Evolutionary conservation across 2,329 filamentous ascomycete genomes (phyloP), one percentile per base, ranked within the genome.

Genomic region (Aspergillus quadricinctus): DNA sequence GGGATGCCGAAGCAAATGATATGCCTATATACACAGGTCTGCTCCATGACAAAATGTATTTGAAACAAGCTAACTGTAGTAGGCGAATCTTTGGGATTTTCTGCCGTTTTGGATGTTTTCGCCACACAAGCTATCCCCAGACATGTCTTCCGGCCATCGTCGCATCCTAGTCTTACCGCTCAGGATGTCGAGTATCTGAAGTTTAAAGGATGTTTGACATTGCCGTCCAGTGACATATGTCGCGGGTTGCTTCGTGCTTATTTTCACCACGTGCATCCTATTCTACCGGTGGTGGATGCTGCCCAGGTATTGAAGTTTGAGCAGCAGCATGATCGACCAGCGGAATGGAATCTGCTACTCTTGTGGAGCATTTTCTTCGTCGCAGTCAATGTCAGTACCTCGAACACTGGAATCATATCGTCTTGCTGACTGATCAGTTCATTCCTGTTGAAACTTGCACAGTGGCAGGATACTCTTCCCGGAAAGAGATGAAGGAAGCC

Each of bases 361-460:
- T 59, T 77, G 10, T 77, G 74, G 73, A 73, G 71, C 49, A 64
- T 76, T 10, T 75, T 75, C 50, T 75, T 72, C 37, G 70, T 69
- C n/a, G 71, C 69, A 6, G 62, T 62, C 1, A 72, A 72, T 62
- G 71, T 71, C 58, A 49, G 63, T 54, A 7, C 11, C 14, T 41
- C 7, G 17, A 9, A 6, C 8, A n/a, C 11, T 9, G 6, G 4
- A 10, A 19, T 23, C 2, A 11, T 5, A 7, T 10, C 37, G 27
- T 14, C 54, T 57, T 21, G 45, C 49, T 27, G 6, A 48, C 21
- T 31, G 10, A 27, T 51, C 41, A 71, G 69, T 70, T 69, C 53
- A 48, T 72, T 21, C 60, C 63, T 6, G 48, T 52, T 1, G 48
- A 60, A 2, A 57, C 62, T 3, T 66, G 61, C 46, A 56, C 59